These are phyloP conservation scores for Drechslerella stenobrocha DNA, from an alignment of 2,329 filamentous ascomycete genomes.

Conservation along the genomic window DNA sequence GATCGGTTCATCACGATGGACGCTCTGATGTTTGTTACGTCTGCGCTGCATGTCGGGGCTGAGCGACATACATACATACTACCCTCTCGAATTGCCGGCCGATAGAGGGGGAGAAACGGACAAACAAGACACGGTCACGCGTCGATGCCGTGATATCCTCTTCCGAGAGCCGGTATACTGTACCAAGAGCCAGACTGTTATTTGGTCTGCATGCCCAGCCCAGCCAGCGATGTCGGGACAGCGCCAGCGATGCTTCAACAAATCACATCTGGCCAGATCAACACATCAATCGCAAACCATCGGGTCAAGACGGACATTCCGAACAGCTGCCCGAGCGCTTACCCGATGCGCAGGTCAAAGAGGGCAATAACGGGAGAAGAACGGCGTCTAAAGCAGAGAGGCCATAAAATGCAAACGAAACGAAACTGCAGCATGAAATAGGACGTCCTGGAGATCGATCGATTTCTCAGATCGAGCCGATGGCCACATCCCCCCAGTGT, in stretches of 20 bases:
- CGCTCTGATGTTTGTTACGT: not conserved
- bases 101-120: not conserved
- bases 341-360: not conserved
- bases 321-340: slow-evolving; percentile 3
- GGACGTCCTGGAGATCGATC: not conserved
- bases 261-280: slow-evolving; percentile 5
- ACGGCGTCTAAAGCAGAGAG: not conserved
- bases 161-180: not conserved
- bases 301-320: not conserved
- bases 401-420: not conserved
- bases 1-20: not conserved
- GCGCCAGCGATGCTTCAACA: not conserved
- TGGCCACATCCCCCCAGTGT: not conserved
- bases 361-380: not conserved
- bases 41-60: not conserved
- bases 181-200: not conserved
- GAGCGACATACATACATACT: not conserved
- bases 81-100: not conserved
- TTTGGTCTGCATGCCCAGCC: too few relatives aligned
- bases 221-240: too few relatives aligned
- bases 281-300: not conserved
- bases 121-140: not conserved
- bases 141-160: not conserved
- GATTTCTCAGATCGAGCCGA: too few relatives aligned
- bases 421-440: not conserved